A percentile compares a stretch with the other conserved stretches of the same genome.
These are phyloP conservation scores for Beauveria australis DNA, from an alignment of 2,329 filamentous ascomycete genomes.

Conservation along the genomic window DNA sequence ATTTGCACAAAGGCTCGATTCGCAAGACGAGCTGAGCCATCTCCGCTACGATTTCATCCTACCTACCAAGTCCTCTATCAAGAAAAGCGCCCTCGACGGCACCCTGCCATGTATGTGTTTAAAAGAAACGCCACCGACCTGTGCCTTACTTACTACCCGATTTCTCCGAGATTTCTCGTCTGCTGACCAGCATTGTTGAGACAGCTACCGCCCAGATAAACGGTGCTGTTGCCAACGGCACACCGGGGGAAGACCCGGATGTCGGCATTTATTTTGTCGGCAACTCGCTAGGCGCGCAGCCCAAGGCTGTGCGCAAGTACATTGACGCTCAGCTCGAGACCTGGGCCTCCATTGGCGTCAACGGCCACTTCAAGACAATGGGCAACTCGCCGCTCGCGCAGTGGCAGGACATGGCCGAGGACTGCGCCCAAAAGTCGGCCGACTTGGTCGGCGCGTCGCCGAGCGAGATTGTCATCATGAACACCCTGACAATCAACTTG, in stretches of 20 bases:
- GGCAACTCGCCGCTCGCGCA: constrained; percentile 58
- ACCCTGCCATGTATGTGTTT: constrained; percentile 28
- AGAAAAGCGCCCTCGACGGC: constrained; percentile 49
- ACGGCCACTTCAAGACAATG: constrained; percentile 69
- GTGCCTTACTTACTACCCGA: not conserved
- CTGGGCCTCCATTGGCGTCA: constrained; percentile 78
- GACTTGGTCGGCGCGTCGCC: constrained; percentile 66
- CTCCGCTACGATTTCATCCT: constrained; percentile 68
- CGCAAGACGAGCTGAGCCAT: constrained; percentile 48
- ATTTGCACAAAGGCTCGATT: constrained; percentile 48
- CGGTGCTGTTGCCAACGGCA: constrained; percentile 10
- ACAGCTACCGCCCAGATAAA: constrained; percentile 13
- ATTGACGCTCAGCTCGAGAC: constrained; percentile 68
- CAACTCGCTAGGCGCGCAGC: constrained; percentile 82
- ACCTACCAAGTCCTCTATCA: constrained; percentile 64
- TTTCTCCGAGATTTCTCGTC: not conserved
- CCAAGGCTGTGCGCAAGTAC: constrained; percentile 56
- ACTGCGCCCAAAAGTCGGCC: constrained; percentile 60
- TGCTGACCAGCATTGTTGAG: not conserved
- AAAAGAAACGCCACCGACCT: not conserved
- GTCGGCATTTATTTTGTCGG: constrained; percentile 71
- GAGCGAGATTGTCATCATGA: constrained; percentile 79
- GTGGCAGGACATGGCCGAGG: constrained; percentile 74
- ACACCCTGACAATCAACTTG: constrained; percentile 73
- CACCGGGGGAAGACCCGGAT: constrained; percentile 22